Conservation (phyloP, 345 rosid genomes). For the Eucalyptus decipiens region DNA sequence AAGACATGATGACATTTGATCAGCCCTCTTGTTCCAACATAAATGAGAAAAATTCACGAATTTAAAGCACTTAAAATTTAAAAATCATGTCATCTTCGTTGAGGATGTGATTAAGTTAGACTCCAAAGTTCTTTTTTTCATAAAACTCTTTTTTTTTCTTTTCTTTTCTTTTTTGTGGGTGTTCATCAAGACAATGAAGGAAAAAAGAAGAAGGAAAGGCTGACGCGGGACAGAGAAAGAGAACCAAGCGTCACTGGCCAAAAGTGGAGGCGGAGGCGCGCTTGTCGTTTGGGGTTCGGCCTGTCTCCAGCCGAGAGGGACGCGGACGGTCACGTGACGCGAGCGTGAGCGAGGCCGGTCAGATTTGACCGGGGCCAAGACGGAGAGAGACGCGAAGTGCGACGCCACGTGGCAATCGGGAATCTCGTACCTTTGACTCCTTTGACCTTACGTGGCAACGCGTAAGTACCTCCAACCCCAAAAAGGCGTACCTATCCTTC, state of each 20-base stretch:
- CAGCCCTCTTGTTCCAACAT: neutral
- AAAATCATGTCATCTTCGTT: neutral
- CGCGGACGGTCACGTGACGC: neutral
- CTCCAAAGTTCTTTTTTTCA: neutral
- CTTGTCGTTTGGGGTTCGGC: neutral
- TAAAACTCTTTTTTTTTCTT: neutral
- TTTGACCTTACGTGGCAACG: neutral
- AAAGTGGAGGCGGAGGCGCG: neutral
- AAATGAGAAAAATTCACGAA: neutral
- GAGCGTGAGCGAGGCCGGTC: neutral
- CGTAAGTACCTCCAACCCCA: neutral
- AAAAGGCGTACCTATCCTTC: too few relatives aligned
- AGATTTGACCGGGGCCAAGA: neutral
- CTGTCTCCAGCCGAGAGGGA: neutral
- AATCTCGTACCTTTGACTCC: neutral
- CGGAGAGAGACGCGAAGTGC: neutral
- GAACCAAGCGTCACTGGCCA: neutral
- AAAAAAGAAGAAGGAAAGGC: neutral
- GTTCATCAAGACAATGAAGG: neutral
- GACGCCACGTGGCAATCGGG: neutral
- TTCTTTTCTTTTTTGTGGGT: neutral
- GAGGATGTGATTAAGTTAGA: neutral
- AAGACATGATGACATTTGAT: accelerated
- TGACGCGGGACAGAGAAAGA: neutral
- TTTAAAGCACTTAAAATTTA: neutral